Conservation (phyloP, 2,329 filamentous ascomycete species). For the Diplocarpon rosae region DNA sequence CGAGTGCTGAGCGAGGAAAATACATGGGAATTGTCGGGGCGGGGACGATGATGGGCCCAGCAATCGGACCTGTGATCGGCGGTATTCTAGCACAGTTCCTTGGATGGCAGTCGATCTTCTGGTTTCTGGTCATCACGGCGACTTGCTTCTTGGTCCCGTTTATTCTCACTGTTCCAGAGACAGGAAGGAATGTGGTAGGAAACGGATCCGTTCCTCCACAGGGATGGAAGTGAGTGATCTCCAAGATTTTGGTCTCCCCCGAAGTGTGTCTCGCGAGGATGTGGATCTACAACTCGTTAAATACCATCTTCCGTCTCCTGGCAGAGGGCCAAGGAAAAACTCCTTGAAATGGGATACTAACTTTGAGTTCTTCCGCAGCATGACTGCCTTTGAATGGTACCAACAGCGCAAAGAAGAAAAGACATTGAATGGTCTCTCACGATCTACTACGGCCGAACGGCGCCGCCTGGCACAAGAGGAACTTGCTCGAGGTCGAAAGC, state of each 20-base stretch:
- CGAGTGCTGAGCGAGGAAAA: constrained; percentile 56
- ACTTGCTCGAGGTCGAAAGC: constrained; percentile 30
- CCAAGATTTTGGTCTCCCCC: too few species aligned
- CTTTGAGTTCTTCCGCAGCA: constrained; percentile 13
- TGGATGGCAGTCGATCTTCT: constrained; percentile 42
- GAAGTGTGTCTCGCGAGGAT: too few species aligned
- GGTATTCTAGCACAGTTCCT: constrained; percentile 36
- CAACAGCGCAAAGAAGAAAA: constrained; percentile 19
- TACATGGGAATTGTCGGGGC: constrained; percentile 62
- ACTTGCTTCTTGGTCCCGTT: constrained; percentile 29
- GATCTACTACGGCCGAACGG: constrained; percentile 27
- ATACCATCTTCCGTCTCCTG: too few species aligned
- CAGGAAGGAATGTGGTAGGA: constrained; percentile 26
- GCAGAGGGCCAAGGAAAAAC: too few species aligned
- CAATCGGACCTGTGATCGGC: constrained; percentile 39
- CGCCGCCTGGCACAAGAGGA: constrained; percentile 26
- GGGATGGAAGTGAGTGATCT: constrained; percentile 35
- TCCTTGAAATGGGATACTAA: too few species aligned
- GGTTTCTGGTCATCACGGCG: constrained; percentile 39
- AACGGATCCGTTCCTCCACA: constrained; percentile 42
- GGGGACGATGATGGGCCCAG: constrained; percentile 36
- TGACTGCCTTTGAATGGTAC: constrained; percentile 40
- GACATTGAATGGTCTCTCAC: constrained; percentile 17
- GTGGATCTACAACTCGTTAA: too few species aligned
- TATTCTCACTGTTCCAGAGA: constrained; percentile 25